Conservation (phyloP, 2,329 filamentous ascomycete species). For the Massarina eburnea region DNA sequence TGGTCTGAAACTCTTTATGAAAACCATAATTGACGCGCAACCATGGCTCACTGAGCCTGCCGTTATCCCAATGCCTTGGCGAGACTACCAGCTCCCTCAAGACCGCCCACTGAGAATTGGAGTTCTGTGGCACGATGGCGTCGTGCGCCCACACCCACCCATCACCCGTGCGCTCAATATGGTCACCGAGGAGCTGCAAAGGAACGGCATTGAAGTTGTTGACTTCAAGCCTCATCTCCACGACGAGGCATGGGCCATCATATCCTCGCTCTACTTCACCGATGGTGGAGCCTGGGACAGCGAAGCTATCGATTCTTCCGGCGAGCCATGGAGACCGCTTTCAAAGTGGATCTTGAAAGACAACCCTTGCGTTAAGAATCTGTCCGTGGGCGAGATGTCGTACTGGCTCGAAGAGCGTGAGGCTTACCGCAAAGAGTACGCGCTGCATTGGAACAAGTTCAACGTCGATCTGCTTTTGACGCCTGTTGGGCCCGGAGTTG, state of each 20-base stretch:
- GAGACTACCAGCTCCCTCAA: slow-evolving; percentile 26
- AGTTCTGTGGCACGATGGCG: slow-evolving; percentile 66
- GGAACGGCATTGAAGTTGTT: slow-evolving; percentile 54
- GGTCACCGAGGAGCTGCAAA: slow-evolving; percentile 48
- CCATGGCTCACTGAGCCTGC: slow-evolving; percentile 62
- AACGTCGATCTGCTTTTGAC: slow-evolving; percentile 64
- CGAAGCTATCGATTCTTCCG: slow-evolving; percentile 53
- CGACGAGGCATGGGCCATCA: slow-evolving; percentile 52
- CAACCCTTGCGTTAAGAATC: slow-evolving; percentile 51
- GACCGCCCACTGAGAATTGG: slow-evolving; percentile 54
- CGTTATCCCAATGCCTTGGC: slow-evolving; percentile 63
- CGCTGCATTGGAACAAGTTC: slow-evolving; percentile 46
- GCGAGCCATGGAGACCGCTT: slow-evolving; percentile 61
- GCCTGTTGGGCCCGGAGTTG: slow-evolving; percentile 58
- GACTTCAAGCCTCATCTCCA: slow-evolving; percentile 55
- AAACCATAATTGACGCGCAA: slow-evolving; percentile 51
- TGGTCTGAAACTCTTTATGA: slow-evolving; percentile 58
- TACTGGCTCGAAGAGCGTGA: slow-evolving; percentile 47
- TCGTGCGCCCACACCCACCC: slow-evolving; percentile 67
- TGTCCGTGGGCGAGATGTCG: slow-evolving; percentile 48
- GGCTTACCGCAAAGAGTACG: slow-evolving; percentile 49
- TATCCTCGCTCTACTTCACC: slow-evolving; percentile 49
- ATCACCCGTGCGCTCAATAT: slow-evolving; percentile 58
- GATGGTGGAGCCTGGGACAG: slow-evolving; percentile 61
- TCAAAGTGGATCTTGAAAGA: slow-evolving; percentile 61